phyloP scores from a whole-genome alignment of 345 rosid genomes.

The Nasturtium officinale region DNA sequence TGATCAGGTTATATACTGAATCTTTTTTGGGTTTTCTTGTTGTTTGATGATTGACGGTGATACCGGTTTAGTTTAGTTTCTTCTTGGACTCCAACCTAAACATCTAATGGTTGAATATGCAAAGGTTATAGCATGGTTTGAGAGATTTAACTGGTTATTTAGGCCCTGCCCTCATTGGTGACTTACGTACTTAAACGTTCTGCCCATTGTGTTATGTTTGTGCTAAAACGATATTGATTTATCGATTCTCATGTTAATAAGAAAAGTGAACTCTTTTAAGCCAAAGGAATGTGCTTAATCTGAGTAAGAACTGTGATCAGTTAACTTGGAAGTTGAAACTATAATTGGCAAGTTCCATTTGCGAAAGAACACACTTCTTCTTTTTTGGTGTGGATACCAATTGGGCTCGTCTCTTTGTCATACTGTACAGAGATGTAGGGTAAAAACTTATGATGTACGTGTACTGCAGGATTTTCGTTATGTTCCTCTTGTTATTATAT shows the following conservation, averaged over 20 bases:
- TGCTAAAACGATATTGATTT: not conserved
- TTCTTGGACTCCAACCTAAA: not conserved
- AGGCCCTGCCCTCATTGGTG: conserved; percentile 5
- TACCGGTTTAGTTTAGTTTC: not conserved
- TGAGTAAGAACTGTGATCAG: conserved; percentile 1
- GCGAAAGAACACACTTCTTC: conserved; percentile 1
- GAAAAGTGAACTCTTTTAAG: not conserved
- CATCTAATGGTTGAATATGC: conserved; percentile 6
- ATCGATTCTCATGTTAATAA: not conserved
- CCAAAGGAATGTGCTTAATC: not conserved
- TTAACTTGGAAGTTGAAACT: not conserved
- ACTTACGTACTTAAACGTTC: not conserved
- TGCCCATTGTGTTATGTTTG: not conserved
- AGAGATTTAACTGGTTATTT: not conserved
- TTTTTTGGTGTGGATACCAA: not conserved
- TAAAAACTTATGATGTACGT: not conserved
- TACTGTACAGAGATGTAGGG: not conserved
- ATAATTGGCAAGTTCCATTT: not conserved
- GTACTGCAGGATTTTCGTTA: not conserved
- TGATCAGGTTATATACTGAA: conserved; percentile 69
- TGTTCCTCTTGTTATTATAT: not conserved
- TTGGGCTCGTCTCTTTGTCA: not conserved
- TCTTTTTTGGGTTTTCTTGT: not conserved
- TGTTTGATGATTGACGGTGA: not conserved
- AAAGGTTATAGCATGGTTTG: conserved; percentile 16